Evolutionary conservation across 345 rosid species (phyloP).

Genomic region (Nephelium lappaceum): DNA sequence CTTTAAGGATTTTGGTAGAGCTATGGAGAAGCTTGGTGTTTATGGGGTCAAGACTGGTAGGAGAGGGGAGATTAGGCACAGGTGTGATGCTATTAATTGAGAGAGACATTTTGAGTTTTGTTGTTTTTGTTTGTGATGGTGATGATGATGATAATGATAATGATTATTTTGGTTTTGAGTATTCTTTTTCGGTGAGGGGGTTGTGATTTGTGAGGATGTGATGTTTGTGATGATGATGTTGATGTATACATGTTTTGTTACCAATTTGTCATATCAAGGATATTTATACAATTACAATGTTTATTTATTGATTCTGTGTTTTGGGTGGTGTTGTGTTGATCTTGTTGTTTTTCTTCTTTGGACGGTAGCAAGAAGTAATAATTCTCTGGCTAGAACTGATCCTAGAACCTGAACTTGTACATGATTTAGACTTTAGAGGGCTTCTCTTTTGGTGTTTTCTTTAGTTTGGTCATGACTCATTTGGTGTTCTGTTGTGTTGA

Average conservation of each 20-base stretch:
- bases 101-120: not conserved
- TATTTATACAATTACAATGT: slow-evolving; percentile 35
- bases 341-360: slow-evolving; percentile 1
- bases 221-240: not conserved
- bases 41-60: slow-evolving; percentile 77
- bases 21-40: slow-evolving; percentile 84
- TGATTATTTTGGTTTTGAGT: slow-evolving; percentile 14
- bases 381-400: too few relatives aligned
- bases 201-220: slow-evolving; percentile 21
- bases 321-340: slow-evolving; percentile 7
- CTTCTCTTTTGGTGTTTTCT: not conserved
- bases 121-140: not conserved
- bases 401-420: too few relatives aligned
- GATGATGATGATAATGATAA: not conserved
- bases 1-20: slow-evolving; percentile 67
- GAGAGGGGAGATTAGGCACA: slow-evolving; percentile 86
- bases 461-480: not conserved
- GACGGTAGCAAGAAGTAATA: not conserved
- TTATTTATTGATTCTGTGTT: slow-evolving; percentile 8
- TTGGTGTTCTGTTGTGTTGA: not conserved
- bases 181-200: slow-evolving; percentile 12
- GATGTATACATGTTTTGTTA: slow-evolving; percentile 33
- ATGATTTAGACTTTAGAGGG: not conserved
- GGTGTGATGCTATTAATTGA: slow-evolving; percentile 85
- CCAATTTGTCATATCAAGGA: slow-evolving; percentile 27